Evolutionary conservation across 768 basidiomycete genomes (phyloP).

Genomic region (Xerocomellus dryophilus): DNA sequence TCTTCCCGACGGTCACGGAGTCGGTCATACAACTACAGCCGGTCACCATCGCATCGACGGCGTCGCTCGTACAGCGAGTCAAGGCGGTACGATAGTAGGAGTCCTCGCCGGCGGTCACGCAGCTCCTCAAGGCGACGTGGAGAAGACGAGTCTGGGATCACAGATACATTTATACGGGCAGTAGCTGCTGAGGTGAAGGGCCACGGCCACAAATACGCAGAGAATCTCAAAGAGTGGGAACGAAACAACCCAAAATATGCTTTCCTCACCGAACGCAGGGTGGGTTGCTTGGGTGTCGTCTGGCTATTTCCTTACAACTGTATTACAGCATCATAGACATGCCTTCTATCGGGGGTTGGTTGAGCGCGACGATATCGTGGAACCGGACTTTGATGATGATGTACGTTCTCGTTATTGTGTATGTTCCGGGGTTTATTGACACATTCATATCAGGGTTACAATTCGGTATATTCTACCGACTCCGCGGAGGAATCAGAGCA

Average conservation of each 20-base stretch:
- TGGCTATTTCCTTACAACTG: slow-evolving; percentile 1
- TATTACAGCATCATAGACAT: slow-evolving; percentile 62
- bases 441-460: slow-evolving; percentile 60
- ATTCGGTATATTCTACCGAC: slow-evolving; percentile 87
- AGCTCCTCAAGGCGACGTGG: slow-evolving; percentile 37
- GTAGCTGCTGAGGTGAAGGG: slow-evolving; percentile 84
- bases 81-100: slow-evolving; percentile 41
- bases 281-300: slow-evolving; percentile 27
- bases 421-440: slow-evolving; percentile 6
- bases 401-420: slow-evolving; percentile 35
- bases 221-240: slow-evolving; percentile 71
- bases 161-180: slow-evolving; percentile 81
- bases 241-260: slow-evolving; percentile 76
- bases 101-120: slow-evolving; percentile 44
- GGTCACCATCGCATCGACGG: slow-evolving; percentile 37
- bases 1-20: slow-evolving; percentile 26
- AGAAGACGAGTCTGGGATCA: slow-evolving; percentile 58
- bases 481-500: slow-evolving; percentile 92
- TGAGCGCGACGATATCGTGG: slow-evolving; percentile 49
- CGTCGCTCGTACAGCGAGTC: slow-evolving; percentile 52
- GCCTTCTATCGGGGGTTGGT: slow-evolving; percentile 69
- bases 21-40: slow-evolving; percentile 32
- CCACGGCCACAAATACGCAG: slow-evolving; percentile 75
- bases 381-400: slow-evolving; percentile 81
- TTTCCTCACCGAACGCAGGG: slow-evolving; percentile 64